Evolutionary conservation across 495 filamentous ascomycete species (phyloP), one percentile per base, ranked within the genome.

Genomic region (Glarea lozoyensis): DNA sequence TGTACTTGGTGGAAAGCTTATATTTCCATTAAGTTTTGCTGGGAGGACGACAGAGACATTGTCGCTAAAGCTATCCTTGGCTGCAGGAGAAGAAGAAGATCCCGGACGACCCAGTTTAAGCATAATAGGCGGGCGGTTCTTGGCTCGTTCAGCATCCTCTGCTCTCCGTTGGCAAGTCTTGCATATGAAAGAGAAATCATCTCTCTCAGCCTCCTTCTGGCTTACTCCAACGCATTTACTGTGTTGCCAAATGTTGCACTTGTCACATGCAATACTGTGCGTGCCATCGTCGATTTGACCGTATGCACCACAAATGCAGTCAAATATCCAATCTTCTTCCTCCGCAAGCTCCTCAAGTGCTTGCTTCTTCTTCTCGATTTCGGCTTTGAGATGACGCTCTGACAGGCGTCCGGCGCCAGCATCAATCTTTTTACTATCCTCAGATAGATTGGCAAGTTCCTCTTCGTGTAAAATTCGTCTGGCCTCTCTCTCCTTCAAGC

Each of bases 211-310:
- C 43, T 86, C 82, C 34, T 70, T 68, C 45, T 86, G 72, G 10
- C 70, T 71, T 44, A 97, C 84, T 22, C 79, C 84, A 37, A 94
- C 76, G 55, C 92, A 98, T 37, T 80, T 82, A 67, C 84, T 90
- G 54, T 96, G 92, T 57, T 96, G 90, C 92, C 92, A 98, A 15
- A 94, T 80, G 57, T 84, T 92, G 69, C 92, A 98, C 37, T 72
- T 81, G 54, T 97, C 92, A 59, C 92, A 98, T n/a, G 88, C 82
- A 45, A 98, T 77, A 57, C 85, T 94, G 59, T 94, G 86, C 1
- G 84, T 81, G 36, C 92, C 92, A 53, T 96, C 92, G 51, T 96
- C 90, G 25, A 94, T 81, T 53, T 92, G 80, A 30, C 92, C 90
- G 60, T 94, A 80, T 20, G 84, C 74, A 19, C 88, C 88, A 61